Conservation (phyloP, 495 filamentous ascomycete genomes). For the Penicillium taxi region DNA sequence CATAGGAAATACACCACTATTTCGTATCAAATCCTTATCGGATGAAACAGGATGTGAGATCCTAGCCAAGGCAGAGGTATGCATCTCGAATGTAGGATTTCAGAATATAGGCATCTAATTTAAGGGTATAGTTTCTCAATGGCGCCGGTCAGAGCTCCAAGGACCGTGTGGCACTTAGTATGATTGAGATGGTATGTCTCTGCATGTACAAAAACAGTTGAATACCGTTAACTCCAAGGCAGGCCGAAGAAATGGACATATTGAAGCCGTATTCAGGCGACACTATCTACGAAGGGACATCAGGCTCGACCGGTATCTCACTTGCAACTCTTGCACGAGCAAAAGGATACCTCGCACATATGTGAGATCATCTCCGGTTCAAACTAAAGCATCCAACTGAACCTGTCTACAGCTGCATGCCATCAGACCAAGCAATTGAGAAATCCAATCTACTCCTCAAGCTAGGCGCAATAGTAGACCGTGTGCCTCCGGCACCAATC, state of each 20-base stretch:
- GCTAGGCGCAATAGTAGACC: conserved; percentile 82
- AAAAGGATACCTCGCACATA: conserved; percentile 83
- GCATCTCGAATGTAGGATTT: neutral
- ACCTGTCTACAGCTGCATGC: conserved; percentile 64
- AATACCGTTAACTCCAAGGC: neutral
- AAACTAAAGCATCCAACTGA: conserved; percentile 8
- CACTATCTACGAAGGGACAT: conserved; percentile 94
- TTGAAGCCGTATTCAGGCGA: conserved; percentile 77
- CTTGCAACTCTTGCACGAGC: conserved; percentile 82
- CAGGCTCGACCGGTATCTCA: conserved; percentile 89
- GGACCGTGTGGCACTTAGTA: conserved; percentile 84
- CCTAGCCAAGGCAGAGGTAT: conserved; percentile 83
- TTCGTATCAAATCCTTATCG: conserved; percentile 80
- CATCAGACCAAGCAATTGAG: conserved; percentile 79
- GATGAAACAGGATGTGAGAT: conserved; percentile 91
- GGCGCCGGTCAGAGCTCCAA: conserved; percentile 94
- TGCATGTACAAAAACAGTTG: neutral
- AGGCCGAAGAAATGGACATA: conserved; percentile 73
- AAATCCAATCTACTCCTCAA: conserved; percentile 84
- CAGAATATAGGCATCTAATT: neutral
- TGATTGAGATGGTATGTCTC: conserved; percentile 60
- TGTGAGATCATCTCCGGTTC: conserved; percentile 41
- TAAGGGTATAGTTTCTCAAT: conserved; percentile 59
- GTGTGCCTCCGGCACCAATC: conserved; percentile 85
- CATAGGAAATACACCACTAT: conserved; percentile 89